Base-by-base conservation (phyloP, 2,329 filamentous ascomycete genomes). In the Colletotrichum chrysophilum region DNA sequence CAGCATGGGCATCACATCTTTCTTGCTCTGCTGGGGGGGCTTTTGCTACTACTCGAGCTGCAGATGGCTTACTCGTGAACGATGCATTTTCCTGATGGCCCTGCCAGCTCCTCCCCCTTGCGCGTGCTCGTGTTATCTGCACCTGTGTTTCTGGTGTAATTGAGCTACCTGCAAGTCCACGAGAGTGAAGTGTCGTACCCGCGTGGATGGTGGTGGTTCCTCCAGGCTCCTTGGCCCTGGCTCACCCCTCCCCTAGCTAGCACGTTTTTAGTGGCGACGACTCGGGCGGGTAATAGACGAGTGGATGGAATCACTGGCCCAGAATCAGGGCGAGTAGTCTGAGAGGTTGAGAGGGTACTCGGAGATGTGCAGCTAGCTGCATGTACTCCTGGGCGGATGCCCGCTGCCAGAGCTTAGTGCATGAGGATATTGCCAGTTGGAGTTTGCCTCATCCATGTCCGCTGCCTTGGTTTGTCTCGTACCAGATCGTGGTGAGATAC, bases 361-460 rank as follows among this genome's bases (percentile, higher is more conserved):
- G 55, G 32, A 69, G 55, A 69, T 69, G 32, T 21, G 34, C 36
- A 34, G 24, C 66, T 61, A 32, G 52, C 66, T 68, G 66, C 66
- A 43, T 61, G 32, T 28, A 60, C 66, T 68, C 43, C 66, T 68
- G 52, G 48, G 66, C 66, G 67, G 56, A 62, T 62, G 67, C 67
- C 67, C 67, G 67, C 67, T 62, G 67, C 36, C n/a, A 62, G 34
- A 52, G 67, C 67, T 70, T 70, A 68, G 66, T 61, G 67, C 67
- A 70, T 70, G 67, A 70, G 67, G 36, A 70, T 52, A 70, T 70
- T 70, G 56, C 34, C 67, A 70, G 56, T 70, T 70, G 56, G 38
- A 62, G 67, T 61, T 70, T 70, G 67, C 67, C 67, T 52, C 56
- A 70, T 61, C 67, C 67, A 70, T 70, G 67, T 70, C 36, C 34